Conservation (phyloP, 116 monocot species). For the Papilionanthe hybrid region DNA sequence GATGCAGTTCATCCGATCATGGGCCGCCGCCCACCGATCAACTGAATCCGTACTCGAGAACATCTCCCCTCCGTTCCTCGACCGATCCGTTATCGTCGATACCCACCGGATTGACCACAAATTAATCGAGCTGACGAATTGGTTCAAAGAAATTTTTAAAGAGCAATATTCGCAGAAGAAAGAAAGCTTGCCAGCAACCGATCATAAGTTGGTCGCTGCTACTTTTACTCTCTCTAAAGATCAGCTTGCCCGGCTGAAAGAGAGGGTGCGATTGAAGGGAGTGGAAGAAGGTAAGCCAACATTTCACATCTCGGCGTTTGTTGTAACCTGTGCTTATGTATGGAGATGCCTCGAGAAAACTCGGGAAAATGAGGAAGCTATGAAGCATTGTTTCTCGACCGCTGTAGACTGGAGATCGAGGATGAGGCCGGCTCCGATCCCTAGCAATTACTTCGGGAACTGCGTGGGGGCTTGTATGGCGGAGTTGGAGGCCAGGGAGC, state of each 20-base stretch:
- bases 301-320: slow-evolving; percentile 13
- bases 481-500: background rate
- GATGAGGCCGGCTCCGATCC: slow-evolving; percentile 3
- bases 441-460: slow-evolving; percentile 14
- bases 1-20: slow-evolving; percentile 24
- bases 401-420: slow-evolving; percentile 12
- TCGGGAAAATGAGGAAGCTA: background rate
- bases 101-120: background rate
- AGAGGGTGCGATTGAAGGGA: background rate
- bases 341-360: slow-evolving; percentile 12
- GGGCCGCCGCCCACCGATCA: slow-evolving; percentile 18
- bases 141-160: background rate
- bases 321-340: slow-evolving; percentile 11
- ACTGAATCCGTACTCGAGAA: background rate
- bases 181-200: background rate
- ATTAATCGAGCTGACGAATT: background rate
- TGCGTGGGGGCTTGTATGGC: background rate
- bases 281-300: background rate
- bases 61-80: slow-evolving; percentile 6
- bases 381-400: background rate
- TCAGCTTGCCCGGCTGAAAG: slow-evolving; percentile 9
- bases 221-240: slow-evolving; percentile 9
- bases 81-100: slow-evolving; percentile 15
- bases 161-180: too few species aligned
- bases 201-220: background rate